A percentile compares a stretch with the other conserved stretches of the same genome.
Evolutionary conservation across 2,329 filamentous ascomycete species (phyloP).

Genomic region (Elsinoe perseae): DNA sequence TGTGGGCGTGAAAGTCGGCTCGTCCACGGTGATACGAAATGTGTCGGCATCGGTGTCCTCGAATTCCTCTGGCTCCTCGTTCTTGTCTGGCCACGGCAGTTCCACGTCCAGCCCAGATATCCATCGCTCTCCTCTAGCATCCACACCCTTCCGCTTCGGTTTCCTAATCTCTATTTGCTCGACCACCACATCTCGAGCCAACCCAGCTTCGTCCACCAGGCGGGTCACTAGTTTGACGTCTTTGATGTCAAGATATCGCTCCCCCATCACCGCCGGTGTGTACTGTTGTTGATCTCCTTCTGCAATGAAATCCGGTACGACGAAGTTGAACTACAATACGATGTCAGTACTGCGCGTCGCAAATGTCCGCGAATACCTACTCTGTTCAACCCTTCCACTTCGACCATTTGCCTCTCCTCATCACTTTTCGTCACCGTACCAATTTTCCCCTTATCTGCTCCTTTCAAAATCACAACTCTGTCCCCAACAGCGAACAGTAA

Average conservation of each 20-base stretch:
- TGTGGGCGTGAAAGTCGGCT: slow-evolving; percentile 67
- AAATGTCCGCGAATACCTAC: slow-evolving; percentile 22
- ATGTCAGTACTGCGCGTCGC: neutral
- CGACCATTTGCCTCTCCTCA: slow-evolving; percentile 28
- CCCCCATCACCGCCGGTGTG: neutral
- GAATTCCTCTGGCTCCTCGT: slow-evolving; percentile 37
- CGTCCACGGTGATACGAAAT: slow-evolving; percentile 64
- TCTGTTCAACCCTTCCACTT: slow-evolving; percentile 36
- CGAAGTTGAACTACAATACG: slow-evolving; percentile 36
- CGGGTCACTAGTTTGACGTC: slow-evolving; percentile 76
- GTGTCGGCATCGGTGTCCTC: slow-evolving; percentile 62
- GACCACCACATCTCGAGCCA: slow-evolving; percentile 66
- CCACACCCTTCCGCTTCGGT: slow-evolving; percentile 42
- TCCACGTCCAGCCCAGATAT: slow-evolving; percentile 63
- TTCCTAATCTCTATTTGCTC: slow-evolving; percentile 51
- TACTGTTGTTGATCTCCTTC: slow-evolving; percentile 26
- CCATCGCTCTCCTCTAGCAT: slow-evolving; percentile 38
- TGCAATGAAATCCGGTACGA: slow-evolving; percentile 36
- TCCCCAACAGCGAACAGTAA: slow-evolving; percentile 50
- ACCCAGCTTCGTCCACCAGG: slow-evolving; percentile 58
- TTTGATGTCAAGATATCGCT: slow-evolving; percentile 53
- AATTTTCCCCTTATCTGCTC: slow-evolving; percentile 76
- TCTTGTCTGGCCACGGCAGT: slow-evolving; percentile 65
- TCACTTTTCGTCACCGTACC: slow-evolving; percentile 56
- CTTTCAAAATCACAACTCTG: slow-evolving; percentile 72